These are phyloP conservation scores for Umbilicaria muhlenbergii DNA, from an alignment of 495 filamentous ascomycete species.

Conservation along the genomic window DNA sequence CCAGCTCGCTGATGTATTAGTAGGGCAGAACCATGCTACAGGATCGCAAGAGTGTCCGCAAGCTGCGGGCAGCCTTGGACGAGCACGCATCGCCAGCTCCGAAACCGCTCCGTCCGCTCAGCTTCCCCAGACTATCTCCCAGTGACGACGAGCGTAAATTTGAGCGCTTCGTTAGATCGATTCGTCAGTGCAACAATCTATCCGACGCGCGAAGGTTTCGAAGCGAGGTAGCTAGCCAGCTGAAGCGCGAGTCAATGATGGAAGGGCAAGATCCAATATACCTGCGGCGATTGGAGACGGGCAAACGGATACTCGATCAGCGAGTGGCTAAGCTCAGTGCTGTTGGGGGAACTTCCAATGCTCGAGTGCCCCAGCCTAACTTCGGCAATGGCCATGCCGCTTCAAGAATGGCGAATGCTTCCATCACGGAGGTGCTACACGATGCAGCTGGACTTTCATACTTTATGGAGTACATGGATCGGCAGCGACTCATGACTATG, in stretches of 20 bases:
- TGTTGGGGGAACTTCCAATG: conserved; percentile 34
- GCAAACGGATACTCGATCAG: conserved; percentile 79
- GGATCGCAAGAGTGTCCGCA: conserved; percentile 89
- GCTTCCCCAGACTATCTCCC: conserved; percentile 51
- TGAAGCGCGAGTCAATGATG: conserved; percentile 69
- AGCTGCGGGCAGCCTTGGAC: conserved; percentile 84
- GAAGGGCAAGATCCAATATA: conserved; percentile 73
- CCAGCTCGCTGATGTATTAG: conserved; percentile 10
- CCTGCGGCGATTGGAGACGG: conserved; percentile 75
- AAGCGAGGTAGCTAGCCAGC: conserved; percentile 81
- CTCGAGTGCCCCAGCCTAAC: conserved; percentile 20
- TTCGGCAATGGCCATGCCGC: conserved; percentile 20
- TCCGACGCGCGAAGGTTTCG: conserved; percentile 85
- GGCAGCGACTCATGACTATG: conserved; percentile 65
- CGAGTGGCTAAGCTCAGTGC: conserved; percentile 70
- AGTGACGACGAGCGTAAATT: conserved; percentile 79
- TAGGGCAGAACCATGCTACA: conserved; percentile 68
- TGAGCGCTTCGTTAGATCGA: conserved; percentile 83
- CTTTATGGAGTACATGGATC: conserved; percentile 99
- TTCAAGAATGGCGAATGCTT: conserved; percentile 50
- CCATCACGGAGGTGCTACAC: conserved; percentile 68
- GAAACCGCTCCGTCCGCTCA: conserved; percentile 41
- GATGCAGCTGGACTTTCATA: conserved; percentile 85
- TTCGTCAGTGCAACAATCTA: conserved; percentile 77
- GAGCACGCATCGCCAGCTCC: conserved; percentile 81